Evolutionary conservation across 345 rosid species (phyloP).

Genomic region (Eucalyptus marginata): DNA sequence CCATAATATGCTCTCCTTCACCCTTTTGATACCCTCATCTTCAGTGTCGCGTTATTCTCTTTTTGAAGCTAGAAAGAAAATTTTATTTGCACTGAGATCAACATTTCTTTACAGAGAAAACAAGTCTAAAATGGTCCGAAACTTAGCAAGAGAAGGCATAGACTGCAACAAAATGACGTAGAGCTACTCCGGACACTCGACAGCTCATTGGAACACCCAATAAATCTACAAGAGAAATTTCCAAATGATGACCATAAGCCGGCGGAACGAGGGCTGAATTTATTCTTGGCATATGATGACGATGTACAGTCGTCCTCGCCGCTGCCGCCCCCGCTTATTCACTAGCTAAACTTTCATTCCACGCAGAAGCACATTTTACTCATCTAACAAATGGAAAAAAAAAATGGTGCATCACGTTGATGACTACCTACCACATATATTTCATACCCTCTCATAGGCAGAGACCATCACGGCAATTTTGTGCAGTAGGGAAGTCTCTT

Average conservation of each 20-base stretch:
- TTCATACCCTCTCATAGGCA: conserved; percentile 18
- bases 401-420: background rate
- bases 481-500: conserved; percentile 20
- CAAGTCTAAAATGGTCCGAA: too few species aligned
- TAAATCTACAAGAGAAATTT: background rate
- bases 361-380: background rate
- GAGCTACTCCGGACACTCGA: background rate
- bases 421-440: background rate
- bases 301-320: background rate
- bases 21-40: background rate
- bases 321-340: background rate
- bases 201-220: background rate
- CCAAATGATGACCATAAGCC: background rate
- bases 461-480: conserved; percentile 33
- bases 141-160: background rate
- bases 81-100: background rate
- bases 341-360: background rate
- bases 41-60: background rate
- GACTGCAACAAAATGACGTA: background rate
- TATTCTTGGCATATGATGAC: background rate
- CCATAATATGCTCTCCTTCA: background rate
- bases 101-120: background rate
- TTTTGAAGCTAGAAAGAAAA: background rate
- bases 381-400: background rate
- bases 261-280: background rate